phyloP scores from a whole-genome alignment of 2,329 filamentous ascomycete genomes.

The Aspergillus niger region DNA sequence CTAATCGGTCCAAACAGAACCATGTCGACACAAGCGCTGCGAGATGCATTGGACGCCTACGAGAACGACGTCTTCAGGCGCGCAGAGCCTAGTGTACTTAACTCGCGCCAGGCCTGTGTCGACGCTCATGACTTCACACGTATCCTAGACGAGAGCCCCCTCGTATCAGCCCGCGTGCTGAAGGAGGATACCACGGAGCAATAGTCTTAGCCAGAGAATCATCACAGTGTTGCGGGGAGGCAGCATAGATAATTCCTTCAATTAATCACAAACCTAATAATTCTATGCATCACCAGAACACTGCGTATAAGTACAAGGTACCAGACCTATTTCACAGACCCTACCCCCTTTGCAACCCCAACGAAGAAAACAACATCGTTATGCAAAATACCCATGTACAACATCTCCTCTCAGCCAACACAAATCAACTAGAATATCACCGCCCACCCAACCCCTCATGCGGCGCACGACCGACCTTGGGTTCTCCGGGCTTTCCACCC shows the following conservation, averaged over 20 bases:
- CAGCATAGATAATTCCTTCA: neutral
- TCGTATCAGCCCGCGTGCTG: conserved; percentile 40
- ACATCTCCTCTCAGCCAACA: no score
- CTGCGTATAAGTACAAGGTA: no score
- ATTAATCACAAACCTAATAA: no score
- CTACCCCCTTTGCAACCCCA: no score
- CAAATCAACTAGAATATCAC: no score
- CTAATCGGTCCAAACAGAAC: neutral
- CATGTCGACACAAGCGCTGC: neutral
- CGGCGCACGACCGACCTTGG: no score
- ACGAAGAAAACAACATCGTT: no score
- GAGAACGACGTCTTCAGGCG: conserved; percentile 50
- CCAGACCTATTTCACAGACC: no score
- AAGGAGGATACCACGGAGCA: neutral
- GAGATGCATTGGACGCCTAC: conserved; percentile 36
- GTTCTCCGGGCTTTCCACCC: no score
- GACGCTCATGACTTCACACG: conserved; percentile 56
- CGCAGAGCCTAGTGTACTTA: conserved; percentile 50
- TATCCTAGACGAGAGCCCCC: conserved; percentile 43
- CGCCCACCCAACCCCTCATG: no score
- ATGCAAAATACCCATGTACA: no score
- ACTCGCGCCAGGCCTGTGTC: conserved; percentile 55
- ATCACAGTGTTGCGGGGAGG: neutral
- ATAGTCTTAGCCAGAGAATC: neutral
- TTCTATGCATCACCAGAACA: no score